Conservation (phyloP, 2,329 filamentous ascomycete genomes). For the Hypocreales sp. region DNA sequence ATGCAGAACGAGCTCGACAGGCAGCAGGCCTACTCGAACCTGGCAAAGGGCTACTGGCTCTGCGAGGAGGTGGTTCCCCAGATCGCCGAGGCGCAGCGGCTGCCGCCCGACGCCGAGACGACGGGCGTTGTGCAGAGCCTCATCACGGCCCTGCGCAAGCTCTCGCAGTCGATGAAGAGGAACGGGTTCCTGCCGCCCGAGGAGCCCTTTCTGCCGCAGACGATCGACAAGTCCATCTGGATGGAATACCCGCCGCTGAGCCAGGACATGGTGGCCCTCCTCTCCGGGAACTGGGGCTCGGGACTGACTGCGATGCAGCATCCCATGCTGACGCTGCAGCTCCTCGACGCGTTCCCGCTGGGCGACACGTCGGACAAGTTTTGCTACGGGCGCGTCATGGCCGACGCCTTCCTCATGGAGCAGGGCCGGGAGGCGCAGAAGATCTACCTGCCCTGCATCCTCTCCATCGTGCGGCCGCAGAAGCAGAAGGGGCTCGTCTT, state of each 20-base stretch:
- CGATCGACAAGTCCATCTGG: constrained; percentile 72
- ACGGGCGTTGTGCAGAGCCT: constrained; percentile 40
- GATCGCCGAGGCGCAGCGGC: constrained; percentile 25
- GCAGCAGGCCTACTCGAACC: constrained; percentile 70
- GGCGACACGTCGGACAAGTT: constrained; percentile 62
- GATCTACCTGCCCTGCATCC: constrained; percentile 54
- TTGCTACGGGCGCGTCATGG: constrained; percentile 64
- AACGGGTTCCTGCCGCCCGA: constrained; percentile 65
- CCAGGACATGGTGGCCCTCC: constrained; percentile 53
- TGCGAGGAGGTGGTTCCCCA: constrained; percentile 37
- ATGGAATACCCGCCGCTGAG: constrained; percentile 59
- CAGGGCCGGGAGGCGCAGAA: constrained; percentile 52
- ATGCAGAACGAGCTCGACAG: constrained; percentile 37
- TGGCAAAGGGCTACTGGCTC: constrained; percentile 83
- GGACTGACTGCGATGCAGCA: constrained; percentile 31
- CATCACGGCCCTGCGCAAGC: constrained; percentile 50
- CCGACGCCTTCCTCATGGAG: constrained; percentile 60
- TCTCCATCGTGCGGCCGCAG: constrained; percentile 59
- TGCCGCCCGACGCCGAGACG: constrained; percentile 27
- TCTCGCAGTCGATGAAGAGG: constrained; percentile 69
- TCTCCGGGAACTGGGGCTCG: constrained; percentile 45
- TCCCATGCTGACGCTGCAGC: constrained; percentile 29
- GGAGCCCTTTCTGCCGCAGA: constrained; percentile 54
- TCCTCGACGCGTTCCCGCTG: constrained; percentile 58
- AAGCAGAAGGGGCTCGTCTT: constrained; percentile 56